Conservation (phyloP, 148 eudicot genomes). For the Vaccinium macrocarpon region DNA sequence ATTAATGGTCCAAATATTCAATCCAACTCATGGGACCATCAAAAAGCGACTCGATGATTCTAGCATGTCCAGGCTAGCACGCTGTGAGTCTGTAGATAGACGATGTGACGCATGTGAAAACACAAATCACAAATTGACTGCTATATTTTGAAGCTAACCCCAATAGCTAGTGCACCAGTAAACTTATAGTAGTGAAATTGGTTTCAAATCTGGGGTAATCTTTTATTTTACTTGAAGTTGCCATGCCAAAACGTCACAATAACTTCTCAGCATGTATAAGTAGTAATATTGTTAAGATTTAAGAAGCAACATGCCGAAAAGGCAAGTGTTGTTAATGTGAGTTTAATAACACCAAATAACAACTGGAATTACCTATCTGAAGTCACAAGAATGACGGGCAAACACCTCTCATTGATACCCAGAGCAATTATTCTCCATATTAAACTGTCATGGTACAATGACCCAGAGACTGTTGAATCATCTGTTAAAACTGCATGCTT, state of each 20-base stretch:
- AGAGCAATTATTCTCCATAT: conserved; percentile 84
- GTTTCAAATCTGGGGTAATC: neutral
- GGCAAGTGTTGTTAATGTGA: neutral
- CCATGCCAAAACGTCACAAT: neutral
- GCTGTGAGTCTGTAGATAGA: neutral
- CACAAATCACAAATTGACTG: neutral
- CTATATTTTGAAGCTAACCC: neutral
- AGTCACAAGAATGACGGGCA: conserved; percentile 80
- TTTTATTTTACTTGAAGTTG: neutral
- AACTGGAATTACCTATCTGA: conserved; percentile 71
- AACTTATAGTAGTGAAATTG: neutral
- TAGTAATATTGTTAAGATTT: neutral
- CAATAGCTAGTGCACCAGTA: neutral
- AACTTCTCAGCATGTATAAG: neutral
- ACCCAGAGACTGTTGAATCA: conserved; percentile 58
- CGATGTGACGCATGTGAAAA: neutral
- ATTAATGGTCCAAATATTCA: neutral
- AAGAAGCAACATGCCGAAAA: neutral
- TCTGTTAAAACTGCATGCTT: conserved; percentile 61
- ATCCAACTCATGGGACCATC: neutral
- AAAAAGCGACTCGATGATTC: neutral
- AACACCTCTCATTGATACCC: conserved; percentile 87
- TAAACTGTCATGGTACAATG: conserved; percentile 90
- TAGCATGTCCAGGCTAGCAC: neutral
- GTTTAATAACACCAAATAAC: neutral